Conservation (phyloP, 2,329 filamentous ascomycete genomes). For the Pseudopyricularia cyperi region DNA sequence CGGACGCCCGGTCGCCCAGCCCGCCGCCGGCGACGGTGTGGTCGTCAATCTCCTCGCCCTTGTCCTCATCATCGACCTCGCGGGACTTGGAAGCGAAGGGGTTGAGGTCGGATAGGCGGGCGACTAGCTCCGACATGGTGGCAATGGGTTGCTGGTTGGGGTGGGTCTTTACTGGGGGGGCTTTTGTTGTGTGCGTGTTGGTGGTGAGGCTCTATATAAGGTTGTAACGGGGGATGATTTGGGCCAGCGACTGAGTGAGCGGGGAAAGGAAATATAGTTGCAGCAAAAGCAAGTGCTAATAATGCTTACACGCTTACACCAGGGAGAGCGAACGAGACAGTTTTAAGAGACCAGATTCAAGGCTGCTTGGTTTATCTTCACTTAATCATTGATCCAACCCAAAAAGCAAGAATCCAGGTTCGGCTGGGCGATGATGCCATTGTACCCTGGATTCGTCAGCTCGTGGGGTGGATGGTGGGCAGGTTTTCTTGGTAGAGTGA, state of each 20-base stretch:
- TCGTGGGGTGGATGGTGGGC: background rate
- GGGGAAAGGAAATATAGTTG: background rate
- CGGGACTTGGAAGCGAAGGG: background rate
- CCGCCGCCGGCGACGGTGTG: constrained; percentile 39
- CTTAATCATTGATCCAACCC: too few relatives aligned
- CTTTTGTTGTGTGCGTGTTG: background rate
- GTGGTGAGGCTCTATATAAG: background rate
- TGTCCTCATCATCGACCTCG: constrained; percentile 27
- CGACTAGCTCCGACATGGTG: background rate
- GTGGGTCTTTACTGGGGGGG: too few relatives aligned
- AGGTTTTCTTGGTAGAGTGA: too few relatives aligned
- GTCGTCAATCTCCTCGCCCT: constrained; percentile 36
- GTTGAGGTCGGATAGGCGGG: background rate
- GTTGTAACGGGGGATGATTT: background rate
- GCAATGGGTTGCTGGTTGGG: background rate
- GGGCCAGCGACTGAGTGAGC: background rate
- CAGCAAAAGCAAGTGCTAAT: background rate
- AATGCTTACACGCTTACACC: background rate
- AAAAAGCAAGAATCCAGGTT: background rate
- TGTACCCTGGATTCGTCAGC: background rate
- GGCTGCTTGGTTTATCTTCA: background rate
- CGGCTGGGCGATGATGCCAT: constrained; percentile 1
- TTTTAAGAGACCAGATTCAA: background rate
- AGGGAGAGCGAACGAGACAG: background rate
- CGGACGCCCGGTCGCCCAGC: constrained; percentile 33